A percentile compares a stretch with the other conserved stretches of the same genome.
These are phyloP conservation scores for Alternaria arbusti DNA, from an alignment of 2,329 filamentous ascomycete genomes.

Conservation along the genomic window DNA sequence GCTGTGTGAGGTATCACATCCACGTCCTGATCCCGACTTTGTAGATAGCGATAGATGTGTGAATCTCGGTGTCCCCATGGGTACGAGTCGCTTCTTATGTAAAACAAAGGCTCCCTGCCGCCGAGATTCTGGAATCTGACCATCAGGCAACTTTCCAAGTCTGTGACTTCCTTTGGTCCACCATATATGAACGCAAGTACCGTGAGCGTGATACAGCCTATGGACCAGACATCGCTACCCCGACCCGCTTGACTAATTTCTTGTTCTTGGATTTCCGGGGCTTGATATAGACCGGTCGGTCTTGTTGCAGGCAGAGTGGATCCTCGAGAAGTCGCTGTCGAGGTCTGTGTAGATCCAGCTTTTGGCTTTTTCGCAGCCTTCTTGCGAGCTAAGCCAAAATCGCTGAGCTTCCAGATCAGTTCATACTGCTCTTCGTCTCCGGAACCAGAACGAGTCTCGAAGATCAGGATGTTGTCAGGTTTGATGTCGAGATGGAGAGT, in stretches of 20 bases:
- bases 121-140: background rate
- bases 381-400: background rate
- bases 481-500: background rate
- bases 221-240: background rate
- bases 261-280: background rate
- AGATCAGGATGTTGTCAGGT: background rate
- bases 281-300: background rate
- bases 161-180: accelerated
- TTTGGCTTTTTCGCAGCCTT: background rate
- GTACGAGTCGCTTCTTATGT: background rate
- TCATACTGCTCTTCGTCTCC: background rate
- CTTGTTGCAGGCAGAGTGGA: background rate
- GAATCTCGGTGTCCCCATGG: accelerated
- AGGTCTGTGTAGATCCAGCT: background rate
- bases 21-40: too few relatives aligned
- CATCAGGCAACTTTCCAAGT: background rate
- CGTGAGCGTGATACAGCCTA: background rate
- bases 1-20: background rate
- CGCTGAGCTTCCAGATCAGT: background rate
- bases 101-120: background rate
- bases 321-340: background rate
- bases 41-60: background rate
- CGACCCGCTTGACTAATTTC: background rate
- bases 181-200: background rate
- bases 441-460: background rate